Conservation (phyloP, 257 asterid genomes). For the Coffea eugenioides region DNA sequence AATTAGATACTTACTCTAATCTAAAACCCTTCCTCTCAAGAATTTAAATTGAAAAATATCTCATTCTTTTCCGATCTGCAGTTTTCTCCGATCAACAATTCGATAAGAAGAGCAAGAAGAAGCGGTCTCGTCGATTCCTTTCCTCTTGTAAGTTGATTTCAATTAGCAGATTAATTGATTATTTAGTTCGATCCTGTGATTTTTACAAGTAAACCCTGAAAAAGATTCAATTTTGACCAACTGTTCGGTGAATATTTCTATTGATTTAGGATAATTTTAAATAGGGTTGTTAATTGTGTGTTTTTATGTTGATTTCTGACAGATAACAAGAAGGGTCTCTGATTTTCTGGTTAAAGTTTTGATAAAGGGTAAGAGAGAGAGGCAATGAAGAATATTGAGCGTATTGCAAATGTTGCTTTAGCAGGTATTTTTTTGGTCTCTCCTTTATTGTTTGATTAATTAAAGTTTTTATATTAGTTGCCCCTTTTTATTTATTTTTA, state of each 20-base stretch:
- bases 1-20: background rate
- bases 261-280: background rate
- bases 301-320: background rate
- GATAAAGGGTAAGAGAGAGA: background rate
- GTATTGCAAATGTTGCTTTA: conserved; percentile 44
- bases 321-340: background rate
- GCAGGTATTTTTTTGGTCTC: conserved; percentile 24
- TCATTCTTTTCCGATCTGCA: conserved; percentile 3
- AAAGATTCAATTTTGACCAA: background rate
- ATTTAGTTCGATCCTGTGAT: background rate
- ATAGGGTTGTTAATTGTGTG: background rate
- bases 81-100: background rate
- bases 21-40: conserved; percentile 5
- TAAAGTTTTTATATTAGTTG: background rate
- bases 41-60: background rate
- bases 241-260: background rate
- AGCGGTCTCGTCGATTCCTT: background rate
- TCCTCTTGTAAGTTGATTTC: conserved; percentile 7
- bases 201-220: background rate
- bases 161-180: background rate
- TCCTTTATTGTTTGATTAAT: background rate
- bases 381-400: conserved; percentile 37
- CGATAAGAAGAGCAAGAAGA: background rate
- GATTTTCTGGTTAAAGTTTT: background rate
- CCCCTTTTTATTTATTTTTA: background rate